Evolutionary conservation across 768 basidiomycete genomes (phyloP).

Genomic region (Lyophyllum semitale): DNA sequence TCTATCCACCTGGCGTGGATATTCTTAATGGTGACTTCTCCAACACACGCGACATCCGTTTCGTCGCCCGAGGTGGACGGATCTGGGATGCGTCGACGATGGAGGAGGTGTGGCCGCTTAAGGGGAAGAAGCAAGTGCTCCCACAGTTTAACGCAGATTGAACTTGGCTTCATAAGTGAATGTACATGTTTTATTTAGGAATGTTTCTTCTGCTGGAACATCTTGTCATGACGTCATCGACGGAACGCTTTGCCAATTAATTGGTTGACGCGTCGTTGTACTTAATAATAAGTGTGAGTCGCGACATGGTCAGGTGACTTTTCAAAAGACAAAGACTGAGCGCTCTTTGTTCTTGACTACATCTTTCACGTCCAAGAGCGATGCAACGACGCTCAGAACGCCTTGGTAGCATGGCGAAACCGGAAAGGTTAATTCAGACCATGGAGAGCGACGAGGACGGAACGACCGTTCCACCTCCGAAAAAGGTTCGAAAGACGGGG

Average conservation of each 20-base stretch:
- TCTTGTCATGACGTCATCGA: too few species aligned
- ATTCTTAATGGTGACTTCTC: conserved; percentile 54
- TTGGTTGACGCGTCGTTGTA: not conserved
- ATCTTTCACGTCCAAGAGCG: too few species aligned
- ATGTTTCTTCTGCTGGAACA: too few species aligned
- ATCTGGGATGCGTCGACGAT: conserved; percentile 69
- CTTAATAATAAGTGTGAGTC: not conserved
- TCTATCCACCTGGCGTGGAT: conserved; percentile 64
- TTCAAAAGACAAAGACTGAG: too few species aligned
- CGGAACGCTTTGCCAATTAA: not conserved
- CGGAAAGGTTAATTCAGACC: not conserved
- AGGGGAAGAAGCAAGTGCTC: conserved; percentile 52
- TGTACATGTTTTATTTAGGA: not conserved
- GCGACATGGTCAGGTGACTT: not conserved
- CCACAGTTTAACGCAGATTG: conserved; percentile 62
- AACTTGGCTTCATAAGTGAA: not conserved
- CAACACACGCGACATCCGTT: conserved; percentile 49
- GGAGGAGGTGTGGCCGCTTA: conserved; percentile 73
- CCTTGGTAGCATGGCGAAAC: not conserved
- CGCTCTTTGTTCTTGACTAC: not conserved
- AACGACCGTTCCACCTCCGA: not conserved
- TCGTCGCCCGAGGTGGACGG: conserved; percentile 68
- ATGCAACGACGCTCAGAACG: conserved; percentile 1
- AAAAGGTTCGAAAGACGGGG: not conserved
- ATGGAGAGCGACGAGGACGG: not conserved